A percentile compares a stretch with the other conserved stretches of the same genome.
phyloP scores from a whole-genome alignment of 306 rosid genomes.

The Arachis hypogaea region DNA sequence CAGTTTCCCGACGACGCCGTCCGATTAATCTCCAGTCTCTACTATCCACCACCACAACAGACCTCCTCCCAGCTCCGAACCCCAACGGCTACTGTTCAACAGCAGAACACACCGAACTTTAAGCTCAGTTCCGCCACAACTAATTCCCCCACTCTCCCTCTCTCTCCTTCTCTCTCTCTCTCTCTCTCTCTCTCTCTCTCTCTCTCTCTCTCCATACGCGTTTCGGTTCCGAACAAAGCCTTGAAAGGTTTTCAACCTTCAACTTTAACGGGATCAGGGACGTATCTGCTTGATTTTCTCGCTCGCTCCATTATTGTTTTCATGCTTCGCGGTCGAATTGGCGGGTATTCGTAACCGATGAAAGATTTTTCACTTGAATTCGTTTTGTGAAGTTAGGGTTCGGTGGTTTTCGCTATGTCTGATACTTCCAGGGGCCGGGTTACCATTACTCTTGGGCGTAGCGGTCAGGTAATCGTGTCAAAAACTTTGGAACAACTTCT shows the following conservation, averaged over 20 bases:
- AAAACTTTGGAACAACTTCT: neutral
- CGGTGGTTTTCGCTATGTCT: conserved; percentile 55
- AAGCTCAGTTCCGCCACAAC: neutral
- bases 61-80: neutral
- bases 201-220: neutral
- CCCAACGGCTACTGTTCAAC: neutral
- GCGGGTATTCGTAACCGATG: conserved; percentile 1
- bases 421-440: conserved; percentile 62
- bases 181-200: too few species aligned
- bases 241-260: neutral
- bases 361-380: neutral
- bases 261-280: neutral
- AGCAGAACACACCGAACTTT: neutral
- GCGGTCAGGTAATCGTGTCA: conserved; percentile 67
- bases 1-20: neutral
- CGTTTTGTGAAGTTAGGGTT: conserved; percentile 57
- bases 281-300: neutral
- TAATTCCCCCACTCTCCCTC: too few species aligned
- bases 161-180: neutral
- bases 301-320: neutral
- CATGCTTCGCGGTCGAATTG: conserved; percentile 28
- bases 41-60: neutral
- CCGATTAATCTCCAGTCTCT: neutral
- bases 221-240: neutral
- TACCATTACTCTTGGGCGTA: conserved; percentile 88